phyloP scores from a whole-genome alignment of 352 stramenopile genomes.

The Aphanomyces euteiches region DNA sequence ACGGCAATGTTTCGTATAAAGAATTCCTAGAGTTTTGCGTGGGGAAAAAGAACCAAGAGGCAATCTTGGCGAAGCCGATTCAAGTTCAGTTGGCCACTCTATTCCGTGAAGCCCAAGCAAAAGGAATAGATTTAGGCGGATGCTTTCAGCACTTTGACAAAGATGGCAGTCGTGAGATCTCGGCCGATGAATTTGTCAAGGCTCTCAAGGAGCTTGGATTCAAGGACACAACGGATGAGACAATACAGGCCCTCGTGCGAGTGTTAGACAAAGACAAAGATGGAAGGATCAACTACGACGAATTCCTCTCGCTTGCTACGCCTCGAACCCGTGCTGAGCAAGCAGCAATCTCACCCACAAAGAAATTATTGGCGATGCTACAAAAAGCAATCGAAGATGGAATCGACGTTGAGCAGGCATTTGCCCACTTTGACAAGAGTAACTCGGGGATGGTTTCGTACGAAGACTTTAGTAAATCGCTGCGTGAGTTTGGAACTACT shows the following conservation, averaged over 20 bases:
- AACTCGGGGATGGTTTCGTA: conserved; percentile 48
- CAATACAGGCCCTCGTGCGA: conserved; percentile 25
- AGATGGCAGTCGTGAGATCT: conserved; percentile 46
- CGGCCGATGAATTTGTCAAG: conserved; percentile 32
- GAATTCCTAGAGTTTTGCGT: conserved; percentile 61
- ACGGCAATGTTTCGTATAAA: conserved; percentile 49
- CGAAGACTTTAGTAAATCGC: conserved; percentile 43
- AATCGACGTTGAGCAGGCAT: conserved; percentile 42
- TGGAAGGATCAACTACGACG: conserved; percentile 34
- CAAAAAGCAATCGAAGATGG: conserved; percentile 35
- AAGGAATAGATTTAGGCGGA: conserved; percentile 50
- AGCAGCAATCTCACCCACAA: background rate
- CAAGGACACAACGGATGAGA: conserved; percentile 25
- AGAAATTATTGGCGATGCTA: conserved; percentile 39
- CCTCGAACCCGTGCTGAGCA: background rate
- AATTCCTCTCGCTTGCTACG: conserved; percentile 36
- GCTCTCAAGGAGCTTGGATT: conserved; percentile 42
- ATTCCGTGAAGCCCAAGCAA: conserved; percentile 43
- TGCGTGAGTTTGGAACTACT: conserved; percentile 30
- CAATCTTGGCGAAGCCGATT: conserved; percentile 12
- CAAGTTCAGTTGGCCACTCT: conserved; percentile 38
- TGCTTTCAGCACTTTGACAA: conserved; percentile 85
- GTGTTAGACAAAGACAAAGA: conserved; percentile 37
- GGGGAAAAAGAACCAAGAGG: background rate
- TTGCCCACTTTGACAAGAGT: conserved; percentile 57